Base-by-base conservation (phyloP, 2,329 filamentous ascomycete genomes). In the Chaetomium strumarium region DNA sequence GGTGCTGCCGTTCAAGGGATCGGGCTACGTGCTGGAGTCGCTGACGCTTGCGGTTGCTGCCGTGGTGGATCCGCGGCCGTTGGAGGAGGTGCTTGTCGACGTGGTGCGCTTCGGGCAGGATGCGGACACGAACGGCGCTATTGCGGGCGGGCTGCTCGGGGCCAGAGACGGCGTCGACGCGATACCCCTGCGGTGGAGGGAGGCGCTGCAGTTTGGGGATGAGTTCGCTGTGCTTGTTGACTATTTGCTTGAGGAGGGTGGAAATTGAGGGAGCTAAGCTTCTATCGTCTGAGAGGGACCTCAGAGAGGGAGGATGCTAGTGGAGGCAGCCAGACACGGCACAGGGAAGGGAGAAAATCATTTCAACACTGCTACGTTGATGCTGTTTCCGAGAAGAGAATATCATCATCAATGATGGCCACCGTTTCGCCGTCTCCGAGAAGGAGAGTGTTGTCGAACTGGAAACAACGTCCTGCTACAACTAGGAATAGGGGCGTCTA, bases 51-150 rank as follows among this genome's bases (percentile, higher is more conserved):
- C 69, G 0, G 60, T 76, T 1, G 71, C 72, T 0, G 74, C 74
- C 0, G 36, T 75, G n/a, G 51, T 74, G 2, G 74, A 76, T 49
- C 24, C 52, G 1, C 61, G 72, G 34, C 52, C 59, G 9, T 55
- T 75, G 5, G 73, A 72, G 43, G 71, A 75, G n/a, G 59, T 75
- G 10, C 51, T 77, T 4, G 67, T 76, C 0, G 72, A 76, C 57
- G 68, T 76, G 17, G 70, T 76, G 8, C 59, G 71, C 4, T 63
- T 76, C 31, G 74, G 75, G 1, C 60, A 58, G 14, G 74, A 77
- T 51, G 72, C 72, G 0, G 75, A 77, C 54, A 75, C 74, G 0
- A 76, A 76, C 49, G 73, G 58, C 0, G 74, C 74, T 0, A 68
- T 76, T 39, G 72, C 73, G 0, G 73, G 74, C 1, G 74, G 74